Percentiles rank a stretch among this genome's conserved stretches.
Evolutionary conservation across 1,284 basidiomycete species (phyloP).

Genomic region (Inonotus obliquus): DNA sequence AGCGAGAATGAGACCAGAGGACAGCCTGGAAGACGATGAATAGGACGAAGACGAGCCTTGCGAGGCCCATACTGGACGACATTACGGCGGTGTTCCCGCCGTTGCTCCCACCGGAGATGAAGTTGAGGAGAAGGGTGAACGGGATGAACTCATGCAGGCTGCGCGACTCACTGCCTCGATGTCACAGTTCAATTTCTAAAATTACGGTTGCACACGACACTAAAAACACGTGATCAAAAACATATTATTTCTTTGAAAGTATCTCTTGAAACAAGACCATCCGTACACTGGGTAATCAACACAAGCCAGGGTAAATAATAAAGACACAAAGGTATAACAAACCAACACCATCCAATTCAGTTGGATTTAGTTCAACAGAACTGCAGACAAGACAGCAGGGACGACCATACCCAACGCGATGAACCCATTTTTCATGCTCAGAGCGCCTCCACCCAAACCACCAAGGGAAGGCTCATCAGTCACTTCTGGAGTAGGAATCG

Average conservation of each 20-base stretch:
- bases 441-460: not conserved
- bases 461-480: not conserved
- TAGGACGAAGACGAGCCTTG: slow-evolving; percentile 40
- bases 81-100: not conserved
- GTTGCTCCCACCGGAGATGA: not conserved
- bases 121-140: not conserved
- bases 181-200: not conserved
- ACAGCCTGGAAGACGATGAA: slow-evolving; percentile 50
- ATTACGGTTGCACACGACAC: too few relatives aligned
- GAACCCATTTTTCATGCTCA: not conserved
- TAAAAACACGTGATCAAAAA: too few relatives aligned
- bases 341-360: not conserved
- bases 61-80: not conserved
- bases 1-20: slow-evolving; percentile 62
- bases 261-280: too few relatives aligned
- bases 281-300: not conserved
- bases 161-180: not conserved
- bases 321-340: not conserved
- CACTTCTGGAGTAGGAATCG: not conserved
- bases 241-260: too few relatives aligned
- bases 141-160: not conserved
- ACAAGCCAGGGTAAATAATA: not conserved
- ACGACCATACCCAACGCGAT: not conserved
- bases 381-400: not conserved
- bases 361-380: not conserved